A percentile compares a stretch with the other conserved stretches of the same genome.
Conservation (phyloP, 2,329 filamentous ascomycete genomes). For the Colletotrichum endophyticum region DNA sequence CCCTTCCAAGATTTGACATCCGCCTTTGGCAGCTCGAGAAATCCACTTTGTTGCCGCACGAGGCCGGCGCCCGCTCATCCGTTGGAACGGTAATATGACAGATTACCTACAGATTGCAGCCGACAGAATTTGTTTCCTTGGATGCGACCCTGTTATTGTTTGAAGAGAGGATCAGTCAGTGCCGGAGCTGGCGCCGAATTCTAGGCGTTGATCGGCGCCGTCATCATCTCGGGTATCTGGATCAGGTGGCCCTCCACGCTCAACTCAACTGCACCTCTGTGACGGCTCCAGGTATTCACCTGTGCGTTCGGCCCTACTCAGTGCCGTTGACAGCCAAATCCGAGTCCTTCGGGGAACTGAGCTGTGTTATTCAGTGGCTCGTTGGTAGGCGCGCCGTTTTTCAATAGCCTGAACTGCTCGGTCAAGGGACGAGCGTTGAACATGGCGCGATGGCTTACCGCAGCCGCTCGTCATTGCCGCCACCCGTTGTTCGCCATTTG, state of each 20-base stretch:
- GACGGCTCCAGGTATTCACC: slow-evolving; percentile 8
- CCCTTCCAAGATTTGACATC: not conserved
- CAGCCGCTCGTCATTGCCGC: not conserved
- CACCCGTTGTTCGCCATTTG: not conserved
- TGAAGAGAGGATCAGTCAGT: slow-evolving; percentile 14
- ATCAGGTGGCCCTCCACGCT: slow-evolving; percentile 18
- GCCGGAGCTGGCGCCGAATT: slow-evolving; percentile 15
- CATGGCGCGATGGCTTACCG: not conserved
- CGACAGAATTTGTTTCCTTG: slow-evolving; percentile 3
- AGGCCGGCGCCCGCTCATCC: slow-evolving; percentile 4
- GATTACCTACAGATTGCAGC: slow-evolving; percentile 13
- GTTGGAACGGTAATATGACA: slow-evolving; percentile 12
- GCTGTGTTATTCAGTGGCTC: not conserved
- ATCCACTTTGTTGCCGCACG: slow-evolving; percentile 15
- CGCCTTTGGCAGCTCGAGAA: slow-evolving; percentile 6
- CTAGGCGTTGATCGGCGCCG: slow-evolving; percentile 19
- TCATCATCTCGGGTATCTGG: slow-evolving; percentile 25
- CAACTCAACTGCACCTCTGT: slow-evolving; percentile 10
- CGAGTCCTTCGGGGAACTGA: not conserved
- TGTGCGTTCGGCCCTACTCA: slow-evolving; percentile 18
- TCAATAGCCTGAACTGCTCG: slow-evolving; percentile 7
- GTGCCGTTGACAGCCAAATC: not conserved
- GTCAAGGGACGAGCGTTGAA: slow-evolving; percentile 12
- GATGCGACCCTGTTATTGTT: slow-evolving; percentile 18
- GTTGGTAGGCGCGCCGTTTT: not conserved